Evolutionary conservation across 805 yeast species (phyloP).

Genomic region (Lachancea nothofagi): DNA sequence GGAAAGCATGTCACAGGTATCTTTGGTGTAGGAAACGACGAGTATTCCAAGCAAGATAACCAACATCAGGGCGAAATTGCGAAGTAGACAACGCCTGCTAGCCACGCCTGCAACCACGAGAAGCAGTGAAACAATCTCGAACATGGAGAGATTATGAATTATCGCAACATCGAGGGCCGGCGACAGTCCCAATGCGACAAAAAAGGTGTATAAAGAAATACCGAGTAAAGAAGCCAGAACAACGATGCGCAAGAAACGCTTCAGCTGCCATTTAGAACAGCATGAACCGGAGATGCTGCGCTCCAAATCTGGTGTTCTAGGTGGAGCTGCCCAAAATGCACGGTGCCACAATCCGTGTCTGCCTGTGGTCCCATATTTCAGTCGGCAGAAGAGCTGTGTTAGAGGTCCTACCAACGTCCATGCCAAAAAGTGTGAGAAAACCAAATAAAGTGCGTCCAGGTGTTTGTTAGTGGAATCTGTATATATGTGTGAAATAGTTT

Average conservation of each 20-base stretch:
- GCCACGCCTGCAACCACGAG: slow-evolving; percentile 30
- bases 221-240: slow-evolving; percentile 19
- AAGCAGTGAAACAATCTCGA: slow-evolving; percentile 31
- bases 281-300: background rate
- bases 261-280: background rate
- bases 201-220: slow-evolving; percentile 20
- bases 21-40: slow-evolving; percentile 31
- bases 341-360: background rate
- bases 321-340: background rate
- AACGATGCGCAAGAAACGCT: background rate
- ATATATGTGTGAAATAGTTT: slow-evolving; percentile 22
- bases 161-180: slow-evolving; percentile 32
- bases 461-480: slow-evolving; percentile 3
- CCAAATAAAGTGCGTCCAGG: slow-evolving; percentile 2
- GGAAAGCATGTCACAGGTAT: slow-evolving; percentile 30
- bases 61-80: slow-evolving; percentile 28
- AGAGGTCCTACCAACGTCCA: slow-evolving; percentile 7
- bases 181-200: slow-evolving; percentile 23
- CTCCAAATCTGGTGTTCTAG: background rate
- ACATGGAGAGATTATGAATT: slow-evolving; percentile 29
- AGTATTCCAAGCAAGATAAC: slow-evolving; percentile 26
- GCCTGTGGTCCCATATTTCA: background rate
- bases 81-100: slow-evolving; percentile 22
- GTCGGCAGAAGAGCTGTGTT: slow-evolving; percentile 1
- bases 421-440: slow-evolving; percentile 8